Evolutionary conservation across 2,329 filamentous ascomycete genomes (phyloP), one percentile per base, ranked within the genome.

Genomic region (Plectosphaerella cucumerina): DNA sequence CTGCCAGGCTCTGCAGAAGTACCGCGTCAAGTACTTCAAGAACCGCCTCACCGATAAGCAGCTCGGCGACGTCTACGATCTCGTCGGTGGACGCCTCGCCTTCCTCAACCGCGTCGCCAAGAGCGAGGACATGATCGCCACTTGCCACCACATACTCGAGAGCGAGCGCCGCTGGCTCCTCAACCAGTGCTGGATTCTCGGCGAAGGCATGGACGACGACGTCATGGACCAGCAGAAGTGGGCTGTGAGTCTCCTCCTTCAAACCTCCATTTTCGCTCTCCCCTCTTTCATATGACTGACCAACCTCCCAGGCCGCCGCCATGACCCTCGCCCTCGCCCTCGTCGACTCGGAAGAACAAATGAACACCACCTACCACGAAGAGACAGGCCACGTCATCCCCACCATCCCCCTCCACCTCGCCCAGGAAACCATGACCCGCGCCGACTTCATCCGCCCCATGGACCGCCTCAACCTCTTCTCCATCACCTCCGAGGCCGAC

Each of bases 201-300:
- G 86, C 11, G 72, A 71, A 48, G 84, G 86, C 55, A 88, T 89
- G 86, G 94, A 97, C 60, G 94, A 97, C 69, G 94, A 99, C 65
- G 94, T 97, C 59, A 97, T 97, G 86, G 90, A 97, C 63, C 89
- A 97, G 68, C 91, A 97, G 65, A 97, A 97, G 68, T 97, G 90
- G 76, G 90, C 92, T 44, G 87, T 90, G 75, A 71, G 85, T 81
- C 31, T 37, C 26, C 26, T 35, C 3, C 37, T 20, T 47, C 1
- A 17, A 8, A 37, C 21, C 39, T 46, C n/a, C n/a, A n/a, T n/a
- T n/a, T n/a, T n/a, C n/a, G 12, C 12, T 17, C 17, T 11, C 21
- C 4, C 18, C 34, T 44, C 17, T 31, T 14, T 9, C 26, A 31
- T 3, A 31, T 10, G 21, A 18, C 42, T 44, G 15, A 20, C 6